A percentile compares a stretch with the other conserved stretches of the same genome.
Evolutionary conservation across 805 yeast species (phyloP).

Genomic region (Wickerhamomyces bovis): DNA sequence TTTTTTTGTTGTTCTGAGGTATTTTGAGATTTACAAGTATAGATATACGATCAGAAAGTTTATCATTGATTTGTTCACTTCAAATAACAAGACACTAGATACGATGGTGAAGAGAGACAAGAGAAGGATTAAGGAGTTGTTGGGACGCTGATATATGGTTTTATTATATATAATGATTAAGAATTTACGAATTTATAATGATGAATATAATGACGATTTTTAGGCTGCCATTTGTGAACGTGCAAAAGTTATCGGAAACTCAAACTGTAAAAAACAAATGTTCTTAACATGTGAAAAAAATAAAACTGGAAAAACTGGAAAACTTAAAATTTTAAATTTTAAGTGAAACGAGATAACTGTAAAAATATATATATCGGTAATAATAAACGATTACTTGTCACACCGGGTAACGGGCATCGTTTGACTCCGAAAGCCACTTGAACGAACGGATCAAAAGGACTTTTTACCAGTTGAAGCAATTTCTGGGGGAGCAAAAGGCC

Average conservation of each 20-base stretch:
- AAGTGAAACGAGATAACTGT: background rate
- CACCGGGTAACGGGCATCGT: background rate
- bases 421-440: background rate
- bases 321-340: too few species aligned
- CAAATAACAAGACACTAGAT: conserved; percentile 45
- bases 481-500: too few species aligned
- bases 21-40: conserved; percentile 52
- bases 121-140: conserved; percentile 20
- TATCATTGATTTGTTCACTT: conserved; percentile 56
- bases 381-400: too few species aligned
- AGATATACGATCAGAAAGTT: conserved; percentile 58
- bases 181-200: background rate
- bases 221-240: background rate
- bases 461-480: too few species aligned
- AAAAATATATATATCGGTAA: too few species aligned
- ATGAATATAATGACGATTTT: too few species aligned
- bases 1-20: conserved; percentile 44
- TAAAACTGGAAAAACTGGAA: too few species aligned
- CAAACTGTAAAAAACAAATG: background rate
- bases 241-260: background rate
- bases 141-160: conserved; percentile 5
- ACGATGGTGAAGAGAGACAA: conserved; percentile 41
- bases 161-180: background rate
- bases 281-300: too few species aligned
- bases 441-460: background rate